Percentiles rank a stretch among this genome's conserved stretches.
Evolutionary conservation across 768 basidiomycete species (phyloP).

Genomic region (Pleurotus platypus): DNA sequence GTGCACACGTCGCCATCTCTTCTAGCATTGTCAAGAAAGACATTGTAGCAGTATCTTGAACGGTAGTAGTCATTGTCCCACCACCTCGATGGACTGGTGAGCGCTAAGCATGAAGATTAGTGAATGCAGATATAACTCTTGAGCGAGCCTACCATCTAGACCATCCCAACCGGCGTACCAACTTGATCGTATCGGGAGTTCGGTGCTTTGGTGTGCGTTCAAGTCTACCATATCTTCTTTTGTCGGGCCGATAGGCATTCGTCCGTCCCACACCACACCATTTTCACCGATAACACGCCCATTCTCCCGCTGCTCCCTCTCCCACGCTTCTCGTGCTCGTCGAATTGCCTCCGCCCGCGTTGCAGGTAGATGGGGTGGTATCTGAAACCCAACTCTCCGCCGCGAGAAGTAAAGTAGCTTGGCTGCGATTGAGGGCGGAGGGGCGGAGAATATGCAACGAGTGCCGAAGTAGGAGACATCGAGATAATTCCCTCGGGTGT

Average conservation of each 20-base stretch:
- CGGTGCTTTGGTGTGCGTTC: slow-evolving; percentile 32
- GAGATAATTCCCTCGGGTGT: slow-evolving; percentile 15
- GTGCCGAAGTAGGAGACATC: slow-evolving; percentile 23
- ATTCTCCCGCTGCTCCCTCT: background rate
- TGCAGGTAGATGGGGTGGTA: slow-evolving; percentile 35
- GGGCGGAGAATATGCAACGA: slow-evolving; percentile 21
- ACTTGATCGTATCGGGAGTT: too few species aligned
- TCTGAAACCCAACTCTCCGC: slow-evolving; percentile 43
- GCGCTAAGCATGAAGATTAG: too few species aligned
- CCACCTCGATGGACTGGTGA: slow-evolving; percentile 15
- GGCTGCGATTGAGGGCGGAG: slow-evolving; percentile 53
- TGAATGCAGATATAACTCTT: too few species aligned
- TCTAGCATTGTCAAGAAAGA: slow-evolving; percentile 20
- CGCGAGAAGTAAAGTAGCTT: slow-evolving; percentile 62
- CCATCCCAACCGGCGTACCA: too few species aligned
- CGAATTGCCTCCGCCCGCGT: slow-evolving; percentile 23
- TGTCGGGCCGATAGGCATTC: slow-evolving; percentile 33
- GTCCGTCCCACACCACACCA: too few species aligned
- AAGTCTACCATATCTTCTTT: slow-evolving; percentile 60
- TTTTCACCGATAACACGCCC: too few species aligned
- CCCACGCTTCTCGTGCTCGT: background rate
- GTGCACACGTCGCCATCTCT: slow-evolving; percentile 35
- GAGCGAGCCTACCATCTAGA: too few species aligned
- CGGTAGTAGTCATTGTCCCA: slow-evolving; percentile 64
- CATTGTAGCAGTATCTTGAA: slow-evolving; percentile 41